Percentiles rank a stretch among this genome's conserved stretches.
Evolutionary conservation across 371 early-diverging fungal species (phyloP).

Genomic region (Mucor racemosus): DNA sequence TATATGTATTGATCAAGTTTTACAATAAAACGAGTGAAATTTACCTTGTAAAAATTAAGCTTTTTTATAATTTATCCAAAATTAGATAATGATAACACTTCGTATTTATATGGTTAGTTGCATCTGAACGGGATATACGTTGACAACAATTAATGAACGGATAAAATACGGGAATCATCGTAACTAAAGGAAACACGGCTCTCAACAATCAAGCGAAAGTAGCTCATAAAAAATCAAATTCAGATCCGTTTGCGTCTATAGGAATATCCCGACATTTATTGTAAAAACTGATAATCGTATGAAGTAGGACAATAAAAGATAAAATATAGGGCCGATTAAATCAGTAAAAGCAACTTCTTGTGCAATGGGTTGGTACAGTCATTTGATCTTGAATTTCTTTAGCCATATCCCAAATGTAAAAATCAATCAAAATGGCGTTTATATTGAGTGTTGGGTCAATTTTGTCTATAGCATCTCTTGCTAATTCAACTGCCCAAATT

Average conservation of each 20-base stretch:
- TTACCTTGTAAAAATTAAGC: background rate
- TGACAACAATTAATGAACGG: background rate
- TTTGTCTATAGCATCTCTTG: constrained; percentile 58
- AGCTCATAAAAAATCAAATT: background rate
- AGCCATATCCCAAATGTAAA: constrained; percentile 90
- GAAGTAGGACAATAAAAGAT: constrained; percentile 1
- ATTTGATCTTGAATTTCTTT: constrained; percentile 67
- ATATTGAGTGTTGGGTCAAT: constrained; percentile 24
- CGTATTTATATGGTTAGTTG: background rate
- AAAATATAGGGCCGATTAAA: background rate
- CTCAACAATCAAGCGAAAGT: background rate
- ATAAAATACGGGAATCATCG: constrained; percentile 1
- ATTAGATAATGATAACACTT: background rate
- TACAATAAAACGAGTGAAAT: background rate
- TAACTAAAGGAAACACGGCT: background rate
- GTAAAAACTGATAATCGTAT: background rate
- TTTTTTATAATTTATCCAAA: background rate
- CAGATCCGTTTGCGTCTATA: background rate
- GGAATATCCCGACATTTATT: background rate
- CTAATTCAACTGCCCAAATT: constrained; percentile 84
- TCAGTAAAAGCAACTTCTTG: constrained; percentile 78
- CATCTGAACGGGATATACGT: background rate
- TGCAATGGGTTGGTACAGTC: constrained; percentile 79
- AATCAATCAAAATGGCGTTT: constrained; percentile 87
- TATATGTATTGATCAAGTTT: background rate